Percentiles rank a stretch among this genome's conserved stretches.
phyloP scores from a whole-genome alignment of 2,329 filamentous ascomycete species.

The Xylaria sp. region DNA sequence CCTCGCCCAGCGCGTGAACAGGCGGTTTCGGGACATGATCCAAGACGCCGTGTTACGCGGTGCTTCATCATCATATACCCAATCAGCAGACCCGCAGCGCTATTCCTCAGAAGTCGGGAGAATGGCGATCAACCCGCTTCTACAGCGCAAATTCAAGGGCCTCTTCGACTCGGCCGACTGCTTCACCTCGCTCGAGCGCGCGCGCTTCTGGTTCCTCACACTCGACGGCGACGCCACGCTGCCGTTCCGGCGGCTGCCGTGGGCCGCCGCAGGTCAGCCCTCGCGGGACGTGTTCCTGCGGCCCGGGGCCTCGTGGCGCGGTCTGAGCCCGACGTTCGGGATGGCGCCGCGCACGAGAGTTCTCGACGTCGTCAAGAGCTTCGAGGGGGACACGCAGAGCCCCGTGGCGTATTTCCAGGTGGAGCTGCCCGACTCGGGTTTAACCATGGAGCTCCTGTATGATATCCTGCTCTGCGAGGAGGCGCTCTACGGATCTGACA shows the following conservation, averaged over 20 bases:
- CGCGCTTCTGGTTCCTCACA: constrained; percentile 26
- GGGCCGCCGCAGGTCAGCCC: constrained; percentile 8
- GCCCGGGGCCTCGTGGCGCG: constrained; percentile 37
- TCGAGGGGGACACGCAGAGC: neutral
- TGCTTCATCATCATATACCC: neutral
- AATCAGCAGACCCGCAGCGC: too few relatives aligned
- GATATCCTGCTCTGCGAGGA: constrained; percentile 30
- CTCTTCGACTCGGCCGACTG: constrained; percentile 35
- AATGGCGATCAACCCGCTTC: constrained; percentile 25
- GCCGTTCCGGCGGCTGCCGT: constrained; percentile 37
- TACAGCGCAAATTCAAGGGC: constrained; percentile 27
- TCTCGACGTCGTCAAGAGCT: constrained; percentile 27
- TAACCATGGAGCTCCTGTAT: constrained; percentile 24
- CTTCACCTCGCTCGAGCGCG: constrained; percentile 33
- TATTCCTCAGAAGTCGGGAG: too few relatives aligned
- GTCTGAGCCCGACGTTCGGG: constrained; percentile 27
- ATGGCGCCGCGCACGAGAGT: neutral
- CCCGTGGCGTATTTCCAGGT: constrained; percentile 26
- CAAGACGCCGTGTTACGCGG: constrained; percentile 17
- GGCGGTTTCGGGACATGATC: constrained; percentile 26
- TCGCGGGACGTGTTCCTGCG: constrained; percentile 29
- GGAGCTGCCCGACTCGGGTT: constrained; percentile 13
- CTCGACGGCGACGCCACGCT: constrained; percentile 34
- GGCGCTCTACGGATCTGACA: constrained; percentile 18
- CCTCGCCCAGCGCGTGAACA: constrained; percentile 26